Evolutionary conservation across 257 asterid genomes (phyloP), one percentile per base, ranked within the genome.

Genomic region (Fraxinus anomala): DNA sequence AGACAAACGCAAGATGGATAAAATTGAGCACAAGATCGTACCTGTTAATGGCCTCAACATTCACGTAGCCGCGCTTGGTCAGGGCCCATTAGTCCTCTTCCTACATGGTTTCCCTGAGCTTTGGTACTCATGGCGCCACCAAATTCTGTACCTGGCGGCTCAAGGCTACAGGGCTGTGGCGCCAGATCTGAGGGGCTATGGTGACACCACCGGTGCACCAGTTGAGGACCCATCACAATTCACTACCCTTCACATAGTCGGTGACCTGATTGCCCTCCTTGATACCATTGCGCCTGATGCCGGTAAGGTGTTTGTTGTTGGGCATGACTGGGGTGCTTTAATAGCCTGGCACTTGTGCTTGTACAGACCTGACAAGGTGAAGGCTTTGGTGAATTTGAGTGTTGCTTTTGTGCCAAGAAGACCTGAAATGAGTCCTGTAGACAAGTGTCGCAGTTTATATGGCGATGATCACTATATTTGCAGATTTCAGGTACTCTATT

Each of bases 51-150:
- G 96, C 59, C 80, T 92, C 2, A 86, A 85, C 17, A 85, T 92
- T 81, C 98, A 92, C 90, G 81, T 88, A 7, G 98, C 96, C 7
- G 93, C 88, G 80, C 40, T 89, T 24, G 97, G 98, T 6, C 34
- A 88, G 79, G 97, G 98, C 72, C 97, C 98, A 0, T 3, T 86
- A 1, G 88, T 92, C 78, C 96, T 94, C 83, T 88, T 94, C 88
- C 24, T 92, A 31, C 98, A 94, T 77, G 97, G 97, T 39, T 94
- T 92, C 84, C 96, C 97, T 0, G 94, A 94, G 81, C 92, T 94
- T 54, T 92, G 98, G 98, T 92, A 94, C 85, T 84, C 96, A 3
- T 90, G 98, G 98, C 96, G 97, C 80, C 96, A 94, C 89, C 96
- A 94, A 67, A 90, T 94, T 79, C 56, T 65, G 3, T 90, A 78